Conservation (phyloP, 352 stramenopile genomes). For the Elongisporangium undulatum region DNA sequence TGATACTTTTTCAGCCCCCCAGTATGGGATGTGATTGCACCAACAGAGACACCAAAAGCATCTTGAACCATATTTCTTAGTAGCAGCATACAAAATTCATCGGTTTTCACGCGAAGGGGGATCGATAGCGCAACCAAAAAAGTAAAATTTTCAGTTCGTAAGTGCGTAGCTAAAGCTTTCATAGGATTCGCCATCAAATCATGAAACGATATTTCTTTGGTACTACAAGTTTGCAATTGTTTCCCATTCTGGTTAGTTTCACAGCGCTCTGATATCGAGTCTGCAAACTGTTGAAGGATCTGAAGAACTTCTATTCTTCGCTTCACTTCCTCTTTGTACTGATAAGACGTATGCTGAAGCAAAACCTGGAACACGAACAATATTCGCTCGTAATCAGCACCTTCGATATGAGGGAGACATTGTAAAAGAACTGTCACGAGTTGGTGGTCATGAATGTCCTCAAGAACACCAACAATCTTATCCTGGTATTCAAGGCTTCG, state of each 20-base stretch:
- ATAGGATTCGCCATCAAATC: conserved; percentile 53
- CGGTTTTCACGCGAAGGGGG: conserved; percentile 53
- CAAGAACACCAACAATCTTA: conserved; percentile 68
- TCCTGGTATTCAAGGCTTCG: conserved; percentile 59
- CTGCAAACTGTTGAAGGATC: conserved; percentile 34
- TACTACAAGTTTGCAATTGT: background rate
- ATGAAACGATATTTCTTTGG: conserved; percentile 49
- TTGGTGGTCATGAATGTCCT: conserved; percentile 75
- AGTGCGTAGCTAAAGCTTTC: conserved; percentile 39
- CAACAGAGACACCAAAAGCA: background rate
- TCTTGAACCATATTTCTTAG: conserved; percentile 61
- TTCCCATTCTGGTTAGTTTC: background rate
- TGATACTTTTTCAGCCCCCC: background rate
- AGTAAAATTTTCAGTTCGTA: conserved; percentile 47
- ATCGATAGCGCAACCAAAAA: conserved; percentile 37
- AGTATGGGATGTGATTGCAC: background rate
- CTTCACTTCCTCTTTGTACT: conserved; percentile 53
- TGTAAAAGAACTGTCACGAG: conserved; percentile 54
- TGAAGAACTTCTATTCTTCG: conserved; percentile 54
- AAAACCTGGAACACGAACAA: conserved; percentile 72
- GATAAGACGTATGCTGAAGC: conserved; percentile 53
- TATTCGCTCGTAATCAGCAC: conserved; percentile 62
- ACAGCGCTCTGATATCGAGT: background rate
- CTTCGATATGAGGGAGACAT: conserved; percentile 41
- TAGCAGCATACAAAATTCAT: conserved; percentile 73